Percentiles rank a stretch among this genome's conserved stretches.
These are phyloP conservation scores for Fusarium mangiferae DNA, from an alignment of 2,329 filamentous ascomycete species.

Conservation along the genomic window DNA sequence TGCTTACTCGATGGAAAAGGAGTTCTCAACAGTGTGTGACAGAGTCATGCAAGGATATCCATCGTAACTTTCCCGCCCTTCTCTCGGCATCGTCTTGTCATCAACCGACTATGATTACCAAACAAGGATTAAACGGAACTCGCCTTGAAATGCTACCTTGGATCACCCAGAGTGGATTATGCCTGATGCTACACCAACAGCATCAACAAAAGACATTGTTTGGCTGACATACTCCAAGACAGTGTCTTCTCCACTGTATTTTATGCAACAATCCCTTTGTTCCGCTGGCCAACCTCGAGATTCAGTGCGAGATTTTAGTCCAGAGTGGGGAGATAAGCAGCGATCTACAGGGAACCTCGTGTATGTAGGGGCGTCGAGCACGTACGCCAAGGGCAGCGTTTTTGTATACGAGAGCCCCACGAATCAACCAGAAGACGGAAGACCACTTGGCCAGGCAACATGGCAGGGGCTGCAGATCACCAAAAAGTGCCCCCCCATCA, in stretches of 20 bases:
- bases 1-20: neutral
- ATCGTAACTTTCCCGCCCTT: neutral
- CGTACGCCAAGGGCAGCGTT: neutral
- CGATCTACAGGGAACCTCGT: conserved; percentile 21
- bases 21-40: neutral
- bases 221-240: neutral
- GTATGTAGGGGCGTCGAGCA: conserved; percentile 20
- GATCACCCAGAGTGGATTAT: conserved; percentile 9
- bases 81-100: neutral
- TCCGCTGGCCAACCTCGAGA: conserved; percentile 1
- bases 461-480: conserved; percentile 6
- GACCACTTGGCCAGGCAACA: conserved; percentile 8
- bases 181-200: neutral
- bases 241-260: neutral
- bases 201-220: neutral
- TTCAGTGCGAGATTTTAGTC: conserved; percentile 10
- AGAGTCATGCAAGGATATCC: neutral
- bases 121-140: conserved; percentile 8
- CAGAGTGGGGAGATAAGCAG: conserved; percentile 8
- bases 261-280: neutral
- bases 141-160: conserved; percentile 2
- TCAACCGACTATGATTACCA: neutral
- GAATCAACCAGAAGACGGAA: neutral
- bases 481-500: neutral
- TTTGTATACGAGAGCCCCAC: conserved; percentile 19